These are phyloP conservation scores for Vicia faba DNA, from an alignment of 306 rosid genomes.

Conservation along the genomic window DNA sequence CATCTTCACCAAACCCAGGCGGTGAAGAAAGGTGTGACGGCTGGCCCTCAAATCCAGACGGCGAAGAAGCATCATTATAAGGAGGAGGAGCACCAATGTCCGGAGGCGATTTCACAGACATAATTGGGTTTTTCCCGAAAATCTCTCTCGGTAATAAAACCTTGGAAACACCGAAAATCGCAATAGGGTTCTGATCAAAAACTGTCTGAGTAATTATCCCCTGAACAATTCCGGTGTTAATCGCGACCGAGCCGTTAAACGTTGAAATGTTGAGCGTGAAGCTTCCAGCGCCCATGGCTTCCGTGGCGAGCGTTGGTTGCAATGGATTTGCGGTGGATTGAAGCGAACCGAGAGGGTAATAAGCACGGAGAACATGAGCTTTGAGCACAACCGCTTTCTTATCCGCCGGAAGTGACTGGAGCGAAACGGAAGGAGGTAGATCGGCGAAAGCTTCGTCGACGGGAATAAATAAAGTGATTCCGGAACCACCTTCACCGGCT, in stretches of 20 bases:
- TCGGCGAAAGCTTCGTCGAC: slow-evolving; percentile 74
- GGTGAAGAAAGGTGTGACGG: slow-evolving; percentile 74
- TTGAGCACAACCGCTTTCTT: slow-evolving; percentile 76
- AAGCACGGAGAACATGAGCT: slow-evolving; percentile 84
- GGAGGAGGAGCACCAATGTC: slow-evolving; percentile 55
- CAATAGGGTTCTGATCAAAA: slow-evolving; percentile 87
- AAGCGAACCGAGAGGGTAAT: slow-evolving; percentile 87
- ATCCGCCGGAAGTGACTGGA: slow-evolving; percentile 82
- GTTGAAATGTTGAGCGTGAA: slow-evolving; percentile 86
- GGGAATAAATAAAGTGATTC: slow-evolving; percentile 89
- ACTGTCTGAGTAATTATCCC: slow-evolving; percentile 86
- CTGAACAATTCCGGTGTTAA: slow-evolving; percentile 78
- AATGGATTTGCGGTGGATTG: slow-evolving; percentile 86
- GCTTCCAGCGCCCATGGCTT: slow-evolving; percentile 82
- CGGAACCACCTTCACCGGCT: slow-evolving; percentile 92
- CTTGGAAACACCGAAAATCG: slow-evolving; percentile 85
- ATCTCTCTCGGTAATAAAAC: slow-evolving; percentile 86
- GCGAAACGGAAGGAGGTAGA: slow-evolving; percentile 59
- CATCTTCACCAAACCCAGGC: slow-evolving; percentile 59
- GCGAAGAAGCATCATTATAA: slow-evolving; percentile 48
- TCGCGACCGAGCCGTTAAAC: slow-evolving; percentile 74
- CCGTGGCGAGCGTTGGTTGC: slow-evolving; percentile 97
- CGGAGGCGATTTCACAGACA: slow-evolving; percentile 34
- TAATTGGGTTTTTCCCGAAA: slow-evolving; percentile 59
- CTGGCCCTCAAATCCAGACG: slow-evolving; percentile 53